phyloP scores from a whole-genome alignment of 345 rosid genomes.

The Arabis hirsuta region DNA sequence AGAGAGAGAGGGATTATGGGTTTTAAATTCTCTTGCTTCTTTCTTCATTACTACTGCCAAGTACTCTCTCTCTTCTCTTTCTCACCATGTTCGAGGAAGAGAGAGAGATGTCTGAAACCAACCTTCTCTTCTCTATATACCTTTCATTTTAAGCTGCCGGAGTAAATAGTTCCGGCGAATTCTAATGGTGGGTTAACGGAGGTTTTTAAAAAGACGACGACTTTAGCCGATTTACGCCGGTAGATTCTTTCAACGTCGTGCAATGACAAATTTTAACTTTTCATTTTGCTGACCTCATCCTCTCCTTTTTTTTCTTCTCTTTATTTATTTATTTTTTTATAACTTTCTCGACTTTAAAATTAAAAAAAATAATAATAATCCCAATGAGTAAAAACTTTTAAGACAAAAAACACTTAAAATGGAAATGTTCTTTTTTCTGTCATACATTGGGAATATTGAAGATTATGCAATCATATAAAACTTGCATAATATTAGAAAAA shows the following conservation, averaged over 20 bases:
- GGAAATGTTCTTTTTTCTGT: background rate
- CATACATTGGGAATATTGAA: background rate
- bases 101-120: slow-evolving; percentile 11
- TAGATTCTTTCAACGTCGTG: slow-evolving; percentile 6
- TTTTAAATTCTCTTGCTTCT: slow-evolving; percentile 42
- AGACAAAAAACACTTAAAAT: background rate
- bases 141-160: background rate
- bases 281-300: slow-evolving; percentile 31
- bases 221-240: slow-evolving; percentile 10
- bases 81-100: slow-evolving; percentile 21
- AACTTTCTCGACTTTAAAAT: background rate
- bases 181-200: background rate
- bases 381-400: background rate
- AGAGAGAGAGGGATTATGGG: slow-evolving; percentile 42
- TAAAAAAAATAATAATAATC: too few relatives aligned
- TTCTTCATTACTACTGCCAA: slow-evolving; percentile 44
- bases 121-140: slow-evolving; percentile 5
- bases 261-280: slow-evolving; percentile 39
- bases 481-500: background rate
- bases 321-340: background rate
- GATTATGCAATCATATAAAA: slow-evolving; percentile 2
- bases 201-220: background rate
- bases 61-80: slow-evolving; percentile 25
- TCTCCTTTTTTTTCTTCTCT: background rate
- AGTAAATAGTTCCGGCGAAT: background rate